These are phyloP conservation scores for Xylaria sp. DNA, from an alignment of 2,329 filamentous ascomycete species.

Conservation along the genomic window DNA sequence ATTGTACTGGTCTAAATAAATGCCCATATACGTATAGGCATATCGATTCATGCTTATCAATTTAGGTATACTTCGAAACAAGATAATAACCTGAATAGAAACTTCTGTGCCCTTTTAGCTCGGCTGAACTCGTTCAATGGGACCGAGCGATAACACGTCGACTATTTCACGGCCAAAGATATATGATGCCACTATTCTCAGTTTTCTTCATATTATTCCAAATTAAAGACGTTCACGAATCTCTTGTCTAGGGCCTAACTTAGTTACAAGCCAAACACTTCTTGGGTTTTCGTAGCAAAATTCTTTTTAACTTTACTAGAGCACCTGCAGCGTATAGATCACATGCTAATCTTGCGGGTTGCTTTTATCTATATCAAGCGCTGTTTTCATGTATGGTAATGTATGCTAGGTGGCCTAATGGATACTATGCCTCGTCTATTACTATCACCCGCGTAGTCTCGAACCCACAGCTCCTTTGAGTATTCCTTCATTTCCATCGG, in stretches of 20 bases:
- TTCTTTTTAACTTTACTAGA: too few relatives aligned
- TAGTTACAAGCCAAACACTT: too few relatives aligned
- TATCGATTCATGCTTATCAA: neutral
- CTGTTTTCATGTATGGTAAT: slow-evolving; percentile 11
- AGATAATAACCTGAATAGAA: neutral
- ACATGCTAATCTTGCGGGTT: neutral
- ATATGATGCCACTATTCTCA: neutral
- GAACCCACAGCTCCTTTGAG: neutral
- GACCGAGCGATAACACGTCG: neutral
- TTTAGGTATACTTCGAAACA: neutral
- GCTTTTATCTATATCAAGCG: neutral
- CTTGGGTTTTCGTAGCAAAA: too few relatives aligned
- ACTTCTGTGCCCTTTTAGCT: neutral
- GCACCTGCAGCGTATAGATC: neutral
- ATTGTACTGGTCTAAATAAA: too few relatives aligned
- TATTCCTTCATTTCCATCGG: neutral
- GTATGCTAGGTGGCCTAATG: slow-evolving; percentile 1
- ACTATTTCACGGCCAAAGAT: neutral
- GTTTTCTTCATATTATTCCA: neutral
- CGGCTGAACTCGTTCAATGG: neutral
- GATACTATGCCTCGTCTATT: slow-evolving; percentile 6
- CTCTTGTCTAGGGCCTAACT: neutral
- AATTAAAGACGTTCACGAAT: too few relatives aligned
- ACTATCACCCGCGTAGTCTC: neutral
- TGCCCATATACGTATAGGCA: neutral